phyloP scores from a whole-genome alignment of 140 eudicot genomes.

The Senecio squalidus region DNA sequence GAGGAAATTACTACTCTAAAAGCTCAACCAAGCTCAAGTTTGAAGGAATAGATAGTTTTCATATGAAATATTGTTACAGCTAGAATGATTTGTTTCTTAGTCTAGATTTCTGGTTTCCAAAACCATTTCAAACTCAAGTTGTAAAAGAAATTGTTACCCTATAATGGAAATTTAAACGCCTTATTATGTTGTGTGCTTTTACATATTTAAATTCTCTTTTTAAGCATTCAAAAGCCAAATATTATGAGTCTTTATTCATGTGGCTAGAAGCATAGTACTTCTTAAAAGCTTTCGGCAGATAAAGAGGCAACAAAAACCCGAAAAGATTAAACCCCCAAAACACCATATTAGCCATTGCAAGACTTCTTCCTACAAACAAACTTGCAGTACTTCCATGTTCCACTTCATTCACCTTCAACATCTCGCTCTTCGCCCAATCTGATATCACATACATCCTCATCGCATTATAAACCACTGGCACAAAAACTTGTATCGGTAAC shows the following conservation, averaged over 20 bases:
- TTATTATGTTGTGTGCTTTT: no score
- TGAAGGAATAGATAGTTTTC: no score
- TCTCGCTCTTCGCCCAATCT: constrained; percentile 65
- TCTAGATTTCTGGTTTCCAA: no score
- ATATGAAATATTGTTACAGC: no score
- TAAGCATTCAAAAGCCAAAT: background rate
- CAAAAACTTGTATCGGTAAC: constrained; percentile 65
- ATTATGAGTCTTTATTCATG: background rate
- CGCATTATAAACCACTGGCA: constrained; percentile 75
- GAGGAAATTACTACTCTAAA: no score
- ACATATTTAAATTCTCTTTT: background rate
- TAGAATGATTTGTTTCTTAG: no score
- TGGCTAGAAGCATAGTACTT: constrained; percentile 31
- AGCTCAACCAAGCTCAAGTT: no score
- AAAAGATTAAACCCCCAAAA: constrained; percentile 84
- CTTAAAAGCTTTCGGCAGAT: constrained; percentile 63
- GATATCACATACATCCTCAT: constrained; percentile 48
- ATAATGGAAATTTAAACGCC: no score
- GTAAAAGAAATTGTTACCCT: no score
- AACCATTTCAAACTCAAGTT: no score
- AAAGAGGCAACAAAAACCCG: constrained; percentile 81
- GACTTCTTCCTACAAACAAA: constrained; percentile 40
- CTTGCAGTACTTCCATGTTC: constrained; percentile 33
- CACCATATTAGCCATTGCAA: constrained; percentile 56
- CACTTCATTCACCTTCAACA: constrained; percentile 19